Evolutionary conservation across 202 grass and related monocot genomes (phyloP).

Genomic region (Panicum hallii): DNA sequence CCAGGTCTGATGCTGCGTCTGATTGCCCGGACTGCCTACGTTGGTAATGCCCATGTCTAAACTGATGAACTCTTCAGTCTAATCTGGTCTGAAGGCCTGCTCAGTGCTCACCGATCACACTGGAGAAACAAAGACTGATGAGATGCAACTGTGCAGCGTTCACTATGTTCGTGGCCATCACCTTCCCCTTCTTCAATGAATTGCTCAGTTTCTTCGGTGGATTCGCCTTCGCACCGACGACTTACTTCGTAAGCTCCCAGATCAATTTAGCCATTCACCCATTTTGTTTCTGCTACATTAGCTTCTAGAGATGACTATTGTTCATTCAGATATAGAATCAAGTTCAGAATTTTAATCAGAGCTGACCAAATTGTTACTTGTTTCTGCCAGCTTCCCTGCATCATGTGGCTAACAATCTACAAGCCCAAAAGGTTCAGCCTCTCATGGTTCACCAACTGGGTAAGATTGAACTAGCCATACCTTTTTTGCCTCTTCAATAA

Average conservation of each 20-base stretch:
- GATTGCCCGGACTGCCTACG: slow-evolving; percentile 65
- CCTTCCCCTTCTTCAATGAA: slow-evolving; percentile 76
- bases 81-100: not conserved
- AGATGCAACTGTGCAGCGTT: slow-evolving; percentile 56
- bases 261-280: not conserved
- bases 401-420: slow-evolving; percentile 87
- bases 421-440: slow-evolving; percentile 77
- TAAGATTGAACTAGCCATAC: slow-evolving; percentile 21
- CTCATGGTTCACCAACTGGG: slow-evolving; percentile 86
- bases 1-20: slow-evolving; percentile 73
- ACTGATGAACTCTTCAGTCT: not conserved
- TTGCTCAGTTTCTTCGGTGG: slow-evolving; percentile 85
- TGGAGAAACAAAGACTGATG: not conserved
- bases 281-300: not conserved
- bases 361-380: not conserved
- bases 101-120: not conserved
- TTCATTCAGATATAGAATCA: not conserved
- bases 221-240: slow-evolving; percentile 76
- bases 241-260: slow-evolving; percentile 65
- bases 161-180: slow-evolving; percentile 82
- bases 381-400: slow-evolving; percentile 68
- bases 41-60: slow-evolving; percentile 56
- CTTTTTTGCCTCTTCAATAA: not conserved
- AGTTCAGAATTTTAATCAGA: not conserved
- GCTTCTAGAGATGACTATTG: not conserved